These are phyloP conservation scores for Mycena vulgaris DNA, from an alignment of 768 basidiomycete genomes.

Conservation along the genomic window DNA sequence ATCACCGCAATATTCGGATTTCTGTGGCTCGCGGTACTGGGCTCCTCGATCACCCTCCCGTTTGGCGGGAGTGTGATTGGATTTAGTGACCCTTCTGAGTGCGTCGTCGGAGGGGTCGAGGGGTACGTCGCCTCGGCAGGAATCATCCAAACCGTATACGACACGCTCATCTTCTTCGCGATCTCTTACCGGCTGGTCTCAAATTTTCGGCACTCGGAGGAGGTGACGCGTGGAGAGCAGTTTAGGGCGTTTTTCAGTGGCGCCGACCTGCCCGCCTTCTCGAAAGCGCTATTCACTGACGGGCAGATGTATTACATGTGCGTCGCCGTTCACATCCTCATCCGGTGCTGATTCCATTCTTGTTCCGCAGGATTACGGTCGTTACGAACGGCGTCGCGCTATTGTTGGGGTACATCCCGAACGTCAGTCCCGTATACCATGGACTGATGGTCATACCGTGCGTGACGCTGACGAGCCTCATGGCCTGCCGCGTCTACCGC, in stretches of 20 bases:
- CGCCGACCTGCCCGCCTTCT: conserved; percentile 45
- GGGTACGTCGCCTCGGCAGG: conserved; percentile 37
- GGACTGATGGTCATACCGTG: conserved; percentile 1
- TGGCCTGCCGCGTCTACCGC: conserved; percentile 31
- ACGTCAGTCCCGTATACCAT: conserved; percentile 2
- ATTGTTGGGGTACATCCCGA: conserved; percentile 7
- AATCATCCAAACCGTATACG: too few species aligned
- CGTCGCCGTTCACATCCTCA: conserved; percentile 25
- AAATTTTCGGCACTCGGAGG: too few species aligned
- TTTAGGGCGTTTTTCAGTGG: conserved; percentile 37
- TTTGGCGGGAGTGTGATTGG: too few species aligned
- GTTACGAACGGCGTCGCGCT: conserved; percentile 21
- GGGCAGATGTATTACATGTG: conserved; percentile 53
- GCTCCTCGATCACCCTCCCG: conserved; percentile 39
- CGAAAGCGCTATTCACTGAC: conserved; percentile 44
- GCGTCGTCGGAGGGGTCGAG: conserved; percentile 39
- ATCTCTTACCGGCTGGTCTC: too few species aligned
- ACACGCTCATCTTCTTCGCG: too few species aligned
- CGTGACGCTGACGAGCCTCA: conserved; percentile 21
- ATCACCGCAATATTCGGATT: too few species aligned
- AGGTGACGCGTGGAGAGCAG: not conserved
- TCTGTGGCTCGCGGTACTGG: too few species aligned
- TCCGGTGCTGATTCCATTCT: too few species aligned
- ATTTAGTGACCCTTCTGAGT: conserved; percentile 45
- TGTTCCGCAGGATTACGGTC: too few species aligned